Evolutionary conservation across 2,329 filamentous ascomycete species (phyloP), one percentile per base, ranked within the genome.

Genomic region (Talaromyces albobiverticillius): DNA sequence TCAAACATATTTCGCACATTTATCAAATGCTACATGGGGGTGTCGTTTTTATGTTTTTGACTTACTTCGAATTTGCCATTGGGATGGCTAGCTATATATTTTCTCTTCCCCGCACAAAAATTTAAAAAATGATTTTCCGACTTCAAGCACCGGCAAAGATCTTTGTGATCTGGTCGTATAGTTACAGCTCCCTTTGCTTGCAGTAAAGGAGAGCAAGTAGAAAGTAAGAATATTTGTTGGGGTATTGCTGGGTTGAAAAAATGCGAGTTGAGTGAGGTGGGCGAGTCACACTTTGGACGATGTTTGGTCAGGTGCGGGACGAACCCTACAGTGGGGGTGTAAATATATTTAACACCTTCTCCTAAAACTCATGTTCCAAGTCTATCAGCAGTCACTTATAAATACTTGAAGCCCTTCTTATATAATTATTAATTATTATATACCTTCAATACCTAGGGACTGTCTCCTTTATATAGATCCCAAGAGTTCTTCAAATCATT

Each of bases 11-110:
- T n/a, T n/a, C n/a, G n/a, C n/a, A n/a, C n/a, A n/a, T n/a, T n/a
- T n/a, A n/a, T n/a, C n/a, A n/a, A n/a, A n/a, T n/a, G n/a, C n/a
- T n/a, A n/a, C n/a, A n/a, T n/a, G n/a, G n/a, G n/a, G n/a, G n/a
- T 32, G 16, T 42, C 11, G 11, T 43, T 20, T 47, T 31, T 38
- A 6, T 50, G 14, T 25, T 40, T n/a, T 42, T 22, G 13, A 53
- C 56, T 20, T 63, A 73, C 70, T 67, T 73, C 47, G 71, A 74
- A 53, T 74, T 74, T 31, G 71, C 71, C 71, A 71, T 66, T 23
- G 31, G 18, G 46, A 13, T 47, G 16, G 6, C n/a, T n/a, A n/a
- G n/a, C n/a, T 46, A 50, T 50, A 51, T 52, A 16, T 46, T 10
- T 25, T 20, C 20, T 11, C 16, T 46, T 41, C 48, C 47, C 53